A percentile compares a stretch with the other conserved stretches of the same genome.
Conservation (phyloP, 1,284 basidiomycete genomes). For the Ganoderma meredithae region DNA sequence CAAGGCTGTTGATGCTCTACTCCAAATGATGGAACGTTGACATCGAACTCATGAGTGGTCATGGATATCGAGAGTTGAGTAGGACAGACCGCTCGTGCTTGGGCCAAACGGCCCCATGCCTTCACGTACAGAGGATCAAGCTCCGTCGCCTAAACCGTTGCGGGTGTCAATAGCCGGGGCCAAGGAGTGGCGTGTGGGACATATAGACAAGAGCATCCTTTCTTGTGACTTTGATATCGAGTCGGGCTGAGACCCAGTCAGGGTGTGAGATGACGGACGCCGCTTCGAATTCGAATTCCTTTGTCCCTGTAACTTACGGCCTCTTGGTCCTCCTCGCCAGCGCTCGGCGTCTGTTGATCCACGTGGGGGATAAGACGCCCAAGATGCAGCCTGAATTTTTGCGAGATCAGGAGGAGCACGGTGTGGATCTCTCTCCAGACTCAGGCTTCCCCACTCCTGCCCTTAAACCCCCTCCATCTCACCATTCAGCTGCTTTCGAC, state of each 20-base stretch:
- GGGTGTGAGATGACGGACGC: background rate
- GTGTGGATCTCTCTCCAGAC: background rate
- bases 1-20: conserved; percentile 32
- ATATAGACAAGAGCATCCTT: background rate
- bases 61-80: background rate
- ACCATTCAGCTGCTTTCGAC: background rate
- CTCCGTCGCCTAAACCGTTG: conserved; percentile 39
- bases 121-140: conserved; percentile 43
- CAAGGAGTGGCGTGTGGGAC: background rate
- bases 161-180: background rate
- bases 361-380: background rate
- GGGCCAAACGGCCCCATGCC: conserved; percentile 12
- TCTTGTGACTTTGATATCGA: background rate
- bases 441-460: background rate
- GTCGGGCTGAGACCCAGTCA: background rate
- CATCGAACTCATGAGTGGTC: background rate
- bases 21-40: background rate
- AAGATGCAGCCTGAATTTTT: conserved; percentile 10
- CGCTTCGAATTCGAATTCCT: background rate
- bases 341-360: background rate
- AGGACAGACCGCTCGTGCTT: conserved; percentile 4
- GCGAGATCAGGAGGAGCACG: conserved; percentile 1
- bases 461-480: background rate
- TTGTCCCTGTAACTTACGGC: too few species aligned
- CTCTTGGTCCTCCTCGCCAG: too few species aligned